Evolutionary conservation across 164 flowering plant species (phyloP).

Genomic region (Dillenia suffruticosa): DNA sequence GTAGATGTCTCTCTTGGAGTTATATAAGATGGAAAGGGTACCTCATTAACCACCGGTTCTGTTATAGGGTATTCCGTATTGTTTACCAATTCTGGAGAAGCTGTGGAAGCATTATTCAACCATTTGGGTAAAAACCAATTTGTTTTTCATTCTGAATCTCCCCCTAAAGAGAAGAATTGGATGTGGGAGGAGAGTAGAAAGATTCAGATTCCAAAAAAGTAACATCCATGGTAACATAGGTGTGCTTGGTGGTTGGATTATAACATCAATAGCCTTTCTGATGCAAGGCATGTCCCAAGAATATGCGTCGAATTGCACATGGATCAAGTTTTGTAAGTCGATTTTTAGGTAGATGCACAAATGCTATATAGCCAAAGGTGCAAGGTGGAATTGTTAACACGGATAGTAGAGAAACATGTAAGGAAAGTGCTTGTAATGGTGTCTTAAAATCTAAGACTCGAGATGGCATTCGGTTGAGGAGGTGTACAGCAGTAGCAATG

Average conservation of each 20-base stretch:
- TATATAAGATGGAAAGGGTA: background rate
- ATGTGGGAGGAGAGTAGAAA: background rate
- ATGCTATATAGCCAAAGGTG: background rate
- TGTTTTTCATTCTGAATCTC: slow-evolving; percentile 5
- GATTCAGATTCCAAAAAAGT: slow-evolving; percentile 8
- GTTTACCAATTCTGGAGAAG: slow-evolving; percentile 2
- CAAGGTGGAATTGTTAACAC: background rate
- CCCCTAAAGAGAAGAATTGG: slow-evolving; percentile 6
- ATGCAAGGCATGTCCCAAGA: background rate
- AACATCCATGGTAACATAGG: slow-evolving; percentile 10
- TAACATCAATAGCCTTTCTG: background rate
- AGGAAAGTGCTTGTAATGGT: background rate
- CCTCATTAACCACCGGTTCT: too few species aligned
- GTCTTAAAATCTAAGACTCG: background rate
- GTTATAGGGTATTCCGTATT: background rate
- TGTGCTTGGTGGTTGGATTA: background rate
- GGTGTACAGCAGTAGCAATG: background rate
- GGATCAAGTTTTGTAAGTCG: background rate
- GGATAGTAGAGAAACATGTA: background rate
- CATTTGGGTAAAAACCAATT: slow-evolving; percentile 5
- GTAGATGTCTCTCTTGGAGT: background rate
- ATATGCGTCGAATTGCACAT: background rate
- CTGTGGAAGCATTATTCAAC: background rate
- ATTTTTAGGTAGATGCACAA: background rate
- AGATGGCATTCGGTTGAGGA: background rate